phyloP scores from a whole-genome alignment of 768 basidiomycete species.

The Suillus weaverae region DNA sequence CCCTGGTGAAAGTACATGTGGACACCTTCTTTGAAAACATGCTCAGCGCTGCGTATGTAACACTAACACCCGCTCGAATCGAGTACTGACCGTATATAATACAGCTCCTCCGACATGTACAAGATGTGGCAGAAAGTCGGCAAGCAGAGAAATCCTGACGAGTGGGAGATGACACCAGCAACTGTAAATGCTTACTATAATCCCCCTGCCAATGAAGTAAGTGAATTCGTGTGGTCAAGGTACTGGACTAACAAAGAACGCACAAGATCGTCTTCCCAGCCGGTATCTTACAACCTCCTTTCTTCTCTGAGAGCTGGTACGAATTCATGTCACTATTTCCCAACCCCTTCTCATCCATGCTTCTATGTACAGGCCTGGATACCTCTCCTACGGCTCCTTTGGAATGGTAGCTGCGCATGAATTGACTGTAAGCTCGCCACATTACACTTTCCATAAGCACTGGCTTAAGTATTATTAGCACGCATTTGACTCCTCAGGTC shows the following conservation, averaged over 20 bases:
- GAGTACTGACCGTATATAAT: conserved; percentile 12
- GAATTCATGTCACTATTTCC: conserved; percentile 14
- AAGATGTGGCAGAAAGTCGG: conserved; percentile 80
- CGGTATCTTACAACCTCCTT: conserved; percentile 90
- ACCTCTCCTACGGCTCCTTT: conserved; percentile 89
- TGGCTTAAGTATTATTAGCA: conserved; percentile 47
- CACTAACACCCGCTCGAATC: not conserved
- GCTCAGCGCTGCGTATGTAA: conserved; percentile 54
- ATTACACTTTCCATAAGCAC: not conserved
- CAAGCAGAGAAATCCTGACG: conserved; percentile 59
- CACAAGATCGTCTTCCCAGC: conserved; percentile 91
- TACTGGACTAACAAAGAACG: not conserved
- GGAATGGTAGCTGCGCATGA: conserved; percentile 93
- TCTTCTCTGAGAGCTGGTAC: conserved; percentile 81
- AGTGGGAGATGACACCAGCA: conserved; percentile 88
- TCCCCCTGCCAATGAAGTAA: conserved; percentile 83
- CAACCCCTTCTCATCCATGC: not conserved
- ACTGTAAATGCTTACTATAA: conserved; percentile 89
- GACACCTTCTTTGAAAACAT: conserved; percentile 85
- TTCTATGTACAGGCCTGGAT: conserved; percentile 65
- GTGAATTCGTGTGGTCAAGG: conserved; percentile 5
- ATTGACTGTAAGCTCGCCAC: conserved; percentile 59
- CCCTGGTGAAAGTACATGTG: conserved; percentile 59
- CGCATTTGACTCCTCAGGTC: conserved; percentile 87
- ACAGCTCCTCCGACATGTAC: conserved; percentile 57